Percentiles rank a stretch among this genome's conserved stretches.
phyloP scores from a whole-genome alignment of 768 basidiomycete species.

The Boletus reticuloceps region DNA sequence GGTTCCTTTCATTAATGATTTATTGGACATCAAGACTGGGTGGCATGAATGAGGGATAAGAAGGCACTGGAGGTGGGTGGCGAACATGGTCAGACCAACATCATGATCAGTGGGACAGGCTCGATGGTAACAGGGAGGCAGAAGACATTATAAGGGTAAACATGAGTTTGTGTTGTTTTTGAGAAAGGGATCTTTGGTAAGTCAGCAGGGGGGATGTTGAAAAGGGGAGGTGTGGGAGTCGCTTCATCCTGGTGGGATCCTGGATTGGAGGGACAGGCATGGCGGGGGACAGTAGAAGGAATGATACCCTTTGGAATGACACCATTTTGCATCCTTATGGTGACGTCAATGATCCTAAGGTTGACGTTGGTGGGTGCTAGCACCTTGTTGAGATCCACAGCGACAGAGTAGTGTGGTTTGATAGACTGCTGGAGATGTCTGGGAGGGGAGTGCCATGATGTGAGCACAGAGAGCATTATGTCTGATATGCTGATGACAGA shows the following conservation, averaged over 20 bases:
- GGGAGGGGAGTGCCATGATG: conserved; percentile 76
- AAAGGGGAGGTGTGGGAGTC: conserved; percentile 26
- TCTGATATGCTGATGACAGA: too few relatives aligned
- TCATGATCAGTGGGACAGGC: too few relatives aligned
- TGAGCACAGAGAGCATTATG: conserved; percentile 67
- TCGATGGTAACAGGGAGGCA: too few relatives aligned
- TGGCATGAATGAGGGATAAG: too few relatives aligned
- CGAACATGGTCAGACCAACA: too few relatives aligned
- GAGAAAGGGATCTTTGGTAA: conserved; percentile 69
- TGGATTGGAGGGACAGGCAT: conserved; percentile 25
- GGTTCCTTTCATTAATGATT: too few relatives aligned
- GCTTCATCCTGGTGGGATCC: conserved; percentile 52
- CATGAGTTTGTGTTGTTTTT: conserved; percentile 79
- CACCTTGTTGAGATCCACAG: conserved; percentile 62
- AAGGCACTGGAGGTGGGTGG: too few relatives aligned
- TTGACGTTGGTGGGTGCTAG: conserved; percentile 58
- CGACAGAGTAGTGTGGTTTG: conserved; percentile 57
- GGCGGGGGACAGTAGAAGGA: conserved; percentile 23
- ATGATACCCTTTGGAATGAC: conserved; percentile 33
- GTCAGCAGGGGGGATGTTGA: conserved; percentile 51
- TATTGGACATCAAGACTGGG: too few relatives aligned
- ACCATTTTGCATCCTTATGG: conserved; percentile 69
- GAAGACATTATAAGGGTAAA: too few relatives aligned
- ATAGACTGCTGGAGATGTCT: conserved; percentile 70
- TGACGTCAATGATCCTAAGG: conserved; percentile 66